phyloP scores from a whole-genome alignment of 2,329 filamentous ascomycete species.

The Botrytis pseudocinerea region DNA sequence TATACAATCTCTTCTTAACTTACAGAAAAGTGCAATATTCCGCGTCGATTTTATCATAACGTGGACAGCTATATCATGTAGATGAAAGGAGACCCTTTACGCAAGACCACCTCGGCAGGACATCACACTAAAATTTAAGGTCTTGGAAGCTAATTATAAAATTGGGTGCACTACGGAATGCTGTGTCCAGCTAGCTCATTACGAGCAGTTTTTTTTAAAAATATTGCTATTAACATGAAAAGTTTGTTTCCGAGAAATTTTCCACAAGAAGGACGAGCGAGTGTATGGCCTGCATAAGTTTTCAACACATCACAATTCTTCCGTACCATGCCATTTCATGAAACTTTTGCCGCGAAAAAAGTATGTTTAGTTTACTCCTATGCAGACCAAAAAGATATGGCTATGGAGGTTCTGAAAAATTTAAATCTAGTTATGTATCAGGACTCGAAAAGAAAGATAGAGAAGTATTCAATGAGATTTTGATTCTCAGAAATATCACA shows the following conservation, averaged over 20 bases:
- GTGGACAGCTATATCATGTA: neutral
- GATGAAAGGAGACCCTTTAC: neutral
- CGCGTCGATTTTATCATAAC: neutral
- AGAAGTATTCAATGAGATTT: too few relatives aligned
- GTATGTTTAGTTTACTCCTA: neutral
- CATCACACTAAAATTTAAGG: too few relatives aligned
- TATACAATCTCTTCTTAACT: neutral
- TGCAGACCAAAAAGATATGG: too few relatives aligned
- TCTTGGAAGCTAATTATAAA: too few relatives aligned
- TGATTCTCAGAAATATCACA: too few relatives aligned
- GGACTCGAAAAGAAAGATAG: too few relatives aligned
- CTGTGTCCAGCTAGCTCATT: too few relatives aligned
- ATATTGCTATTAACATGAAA: neutral
- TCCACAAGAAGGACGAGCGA: too few relatives aligned
- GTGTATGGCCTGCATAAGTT: accelerated
- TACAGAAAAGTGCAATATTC: neutral
- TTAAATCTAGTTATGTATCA: too few relatives aligned
- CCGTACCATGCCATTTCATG: neutral
- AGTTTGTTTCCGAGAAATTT: accelerated
- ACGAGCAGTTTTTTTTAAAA: too few relatives aligned
- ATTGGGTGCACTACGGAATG: too few relatives aligned
- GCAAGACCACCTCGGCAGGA: neutral
- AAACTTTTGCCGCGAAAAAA: neutral
- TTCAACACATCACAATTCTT: accelerated
- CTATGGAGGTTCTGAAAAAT: too few relatives aligned